Evolutionary conservation across 2,329 filamentous ascomycete genomes (phyloP).

Genomic region (Aspergillus neoniger): DNA sequence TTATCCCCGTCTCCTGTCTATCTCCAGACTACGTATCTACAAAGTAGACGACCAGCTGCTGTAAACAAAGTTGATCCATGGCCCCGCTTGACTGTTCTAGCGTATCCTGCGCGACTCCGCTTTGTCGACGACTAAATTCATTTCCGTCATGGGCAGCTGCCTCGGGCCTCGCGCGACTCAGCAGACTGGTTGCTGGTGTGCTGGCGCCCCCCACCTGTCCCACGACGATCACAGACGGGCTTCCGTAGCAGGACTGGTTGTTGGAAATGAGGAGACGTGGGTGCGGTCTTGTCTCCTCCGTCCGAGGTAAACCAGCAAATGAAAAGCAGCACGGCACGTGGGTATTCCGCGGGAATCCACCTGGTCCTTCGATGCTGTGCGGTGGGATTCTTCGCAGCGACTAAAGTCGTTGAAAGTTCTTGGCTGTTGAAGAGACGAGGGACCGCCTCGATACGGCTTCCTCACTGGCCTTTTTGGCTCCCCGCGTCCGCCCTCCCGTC

Average conservation of each 20-base stretch:
- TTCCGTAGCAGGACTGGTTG: neutral
- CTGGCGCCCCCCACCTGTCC: conserved; percentile 3
- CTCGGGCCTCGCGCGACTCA: conserved; percentile 4
- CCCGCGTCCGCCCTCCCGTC: conserved; percentile 16
- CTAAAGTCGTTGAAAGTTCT: neutral
- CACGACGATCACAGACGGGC: conserved; percentile 3
- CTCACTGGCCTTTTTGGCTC: neutral
- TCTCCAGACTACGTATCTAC: no score
- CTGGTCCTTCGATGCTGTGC: conserved; percentile 2
- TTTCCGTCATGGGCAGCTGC: neutral
- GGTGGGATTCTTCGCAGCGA: conserved; percentile 14
- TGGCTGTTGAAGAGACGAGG: neutral
- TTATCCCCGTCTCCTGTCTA: neutral
- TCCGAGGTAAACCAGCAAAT: conserved; percentile 9
- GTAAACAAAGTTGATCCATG: conserved; percentile 2
- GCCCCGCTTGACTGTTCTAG: conserved; percentile 7
- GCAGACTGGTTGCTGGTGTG: neutral
- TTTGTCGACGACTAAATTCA: conserved; percentile 1
- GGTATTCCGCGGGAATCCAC: conserved; percentile 1
- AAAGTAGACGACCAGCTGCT: neutral
- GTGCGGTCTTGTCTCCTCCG: neutral
- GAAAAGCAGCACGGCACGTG: conserved; percentile 14
- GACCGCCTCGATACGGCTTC: no score
- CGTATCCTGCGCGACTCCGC: neutral
- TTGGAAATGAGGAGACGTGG: neutral